These are phyloP conservation scores for Aspergillus saccharolyticus DNA, from an alignment of 495 filamentous ascomycete species.

Conservation along the genomic window DNA sequence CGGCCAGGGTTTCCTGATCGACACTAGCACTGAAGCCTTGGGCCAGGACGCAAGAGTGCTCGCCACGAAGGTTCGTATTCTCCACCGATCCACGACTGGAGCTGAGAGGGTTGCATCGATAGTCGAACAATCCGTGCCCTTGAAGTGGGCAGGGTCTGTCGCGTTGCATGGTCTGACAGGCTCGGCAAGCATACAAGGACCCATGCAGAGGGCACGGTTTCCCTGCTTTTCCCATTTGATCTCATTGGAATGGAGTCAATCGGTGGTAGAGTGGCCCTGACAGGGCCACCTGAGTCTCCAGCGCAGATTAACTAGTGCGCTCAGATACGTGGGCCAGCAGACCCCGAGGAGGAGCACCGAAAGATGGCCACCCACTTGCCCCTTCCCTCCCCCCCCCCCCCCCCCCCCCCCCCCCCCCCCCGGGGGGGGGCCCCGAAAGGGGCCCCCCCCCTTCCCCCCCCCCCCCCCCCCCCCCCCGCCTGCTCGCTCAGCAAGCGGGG, in stretches of 20 bases:
- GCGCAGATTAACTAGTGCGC: slow-evolving; percentile 12
- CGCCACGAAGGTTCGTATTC: slow-evolving; percentile 16
- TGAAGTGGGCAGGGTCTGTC: slow-evolving; percentile 7
- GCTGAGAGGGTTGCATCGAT: slow-evolving; percentile 6
- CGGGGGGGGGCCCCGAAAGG: slow-evolving; percentile 5
- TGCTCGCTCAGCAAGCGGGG: slow-evolving; percentile 10
- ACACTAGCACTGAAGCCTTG: slow-evolving; percentile 8
- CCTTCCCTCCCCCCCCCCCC: too few relatives aligned
- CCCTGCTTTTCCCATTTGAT: slow-evolving; percentile 14
- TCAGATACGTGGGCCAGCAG: slow-evolving; percentile 12
- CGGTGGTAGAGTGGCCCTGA: slow-evolving; percentile 6
- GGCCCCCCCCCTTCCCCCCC: slow-evolving; percentile 3
- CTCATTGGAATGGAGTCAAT: slow-evolving; percentile 6
- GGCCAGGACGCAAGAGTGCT: slow-evolving; percentile 13
- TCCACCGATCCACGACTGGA: slow-evolving; percentile 11
- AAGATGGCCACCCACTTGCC: slow-evolving; percentile 5
- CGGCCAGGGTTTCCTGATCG: slow-evolving; percentile 12
- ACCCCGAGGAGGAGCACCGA: slow-evolving; percentile 6
- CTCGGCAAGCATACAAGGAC: slow-evolving; percentile 4
- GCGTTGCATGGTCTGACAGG: slow-evolving; percentile 9
- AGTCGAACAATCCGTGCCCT: slow-evolving; percentile 10
- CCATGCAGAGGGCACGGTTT: slow-evolving; percentile 13
- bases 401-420: too few relatives aligned
- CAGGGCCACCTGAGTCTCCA: slow-evolving; percentile 10
- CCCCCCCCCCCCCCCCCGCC: too few relatives aligned